These are phyloP conservation scores for Solanum bulbocastanum DNA, from an alignment of 257 asterid genomes.

Conservation along the genomic window DNA sequence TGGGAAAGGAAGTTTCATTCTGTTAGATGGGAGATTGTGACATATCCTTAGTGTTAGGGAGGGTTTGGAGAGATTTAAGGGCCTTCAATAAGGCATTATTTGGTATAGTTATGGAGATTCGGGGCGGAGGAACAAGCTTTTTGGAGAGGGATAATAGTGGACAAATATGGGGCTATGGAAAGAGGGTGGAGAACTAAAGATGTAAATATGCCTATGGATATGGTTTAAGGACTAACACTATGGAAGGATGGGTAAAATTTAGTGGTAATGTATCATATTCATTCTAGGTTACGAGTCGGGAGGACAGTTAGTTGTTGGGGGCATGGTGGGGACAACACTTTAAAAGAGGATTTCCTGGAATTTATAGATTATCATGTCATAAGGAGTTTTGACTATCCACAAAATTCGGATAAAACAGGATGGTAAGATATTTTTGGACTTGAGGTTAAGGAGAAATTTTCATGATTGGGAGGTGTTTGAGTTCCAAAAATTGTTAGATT, in stretches of 20 bases:
- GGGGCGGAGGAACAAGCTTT: not conserved
- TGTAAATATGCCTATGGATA: not conserved
- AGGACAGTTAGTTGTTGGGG: not conserved
- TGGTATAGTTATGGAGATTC: not conserved
- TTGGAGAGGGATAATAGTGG: not conserved
- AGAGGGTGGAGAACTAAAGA: not conserved
- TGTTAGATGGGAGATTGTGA: not conserved
- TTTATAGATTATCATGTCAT: not conserved
- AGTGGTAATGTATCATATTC: not conserved
- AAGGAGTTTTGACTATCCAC: not conserved
- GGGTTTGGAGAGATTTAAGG: not conserved
- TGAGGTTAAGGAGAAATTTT: not conserved
- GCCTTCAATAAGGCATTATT: not conserved
- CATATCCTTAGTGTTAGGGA: not conserved
- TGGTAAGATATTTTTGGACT: not conserved
- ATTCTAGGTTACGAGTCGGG: not conserved
- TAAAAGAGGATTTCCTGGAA: not conserved
- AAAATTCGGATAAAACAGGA: not conserved
- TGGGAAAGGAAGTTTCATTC: not conserved
- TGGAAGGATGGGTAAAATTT: not conserved
- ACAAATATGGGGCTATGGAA: not conserved
- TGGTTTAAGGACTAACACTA: not conserved
- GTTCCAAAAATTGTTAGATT: not conserved
- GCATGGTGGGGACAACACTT: not conserved
- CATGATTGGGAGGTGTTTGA: not conserved